Conservation (phyloP, 495 filamentous ascomycete species). For the Neurospora sp. region DNA sequence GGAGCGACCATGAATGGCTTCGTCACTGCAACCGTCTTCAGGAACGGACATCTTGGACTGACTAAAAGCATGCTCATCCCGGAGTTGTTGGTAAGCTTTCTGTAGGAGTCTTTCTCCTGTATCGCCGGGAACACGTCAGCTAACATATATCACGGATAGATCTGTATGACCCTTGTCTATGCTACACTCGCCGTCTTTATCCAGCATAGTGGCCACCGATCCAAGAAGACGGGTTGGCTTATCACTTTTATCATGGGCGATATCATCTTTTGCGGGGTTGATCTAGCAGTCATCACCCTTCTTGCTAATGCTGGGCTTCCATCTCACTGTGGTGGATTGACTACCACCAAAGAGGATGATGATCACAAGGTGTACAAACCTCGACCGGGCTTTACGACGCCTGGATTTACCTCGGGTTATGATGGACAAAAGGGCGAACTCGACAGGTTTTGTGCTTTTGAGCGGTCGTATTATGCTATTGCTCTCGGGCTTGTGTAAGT, state of each 20-base stretch:
- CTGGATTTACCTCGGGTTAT: constrained; percentile 20
- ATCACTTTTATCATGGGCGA: constrained; percentile 20
- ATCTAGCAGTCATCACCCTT: constrained; percentile 22
- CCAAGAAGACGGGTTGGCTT: constrained; percentile 15
- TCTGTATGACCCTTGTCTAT: constrained; percentile 23
- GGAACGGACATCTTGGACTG: constrained; percentile 12
- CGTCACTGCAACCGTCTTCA: constrained; percentile 21
- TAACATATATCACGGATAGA: constrained; percentile 11
- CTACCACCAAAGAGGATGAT: neutral
- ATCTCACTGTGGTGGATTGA: constrained; percentile 25
- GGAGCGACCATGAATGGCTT: constrained; percentile 28
- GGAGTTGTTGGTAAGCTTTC: constrained; percentile 27
- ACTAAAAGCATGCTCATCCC: constrained; percentile 20
- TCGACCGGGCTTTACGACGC: constrained; percentile 7
- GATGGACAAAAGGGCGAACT: constrained; percentile 14
- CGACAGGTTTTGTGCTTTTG: constrained; percentile 25
- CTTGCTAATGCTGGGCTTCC: constrained; percentile 27
- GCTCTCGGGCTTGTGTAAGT: constrained; percentile 24
- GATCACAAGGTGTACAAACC: constrained; percentile 3
- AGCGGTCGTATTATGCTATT: constrained; percentile 25
- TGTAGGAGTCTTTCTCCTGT: neutral
- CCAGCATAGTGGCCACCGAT: constrained; percentile 19
- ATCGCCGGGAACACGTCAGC: neutral
- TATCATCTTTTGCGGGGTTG: constrained; percentile 15
- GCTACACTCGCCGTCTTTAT: constrained; percentile 22